Evolutionary conservation across 202 grass and related monocot genomes (phyloP), one percentile per base, ranked within the genome.

Genomic region (Bolboschoenoplectus hybrid): DNA sequence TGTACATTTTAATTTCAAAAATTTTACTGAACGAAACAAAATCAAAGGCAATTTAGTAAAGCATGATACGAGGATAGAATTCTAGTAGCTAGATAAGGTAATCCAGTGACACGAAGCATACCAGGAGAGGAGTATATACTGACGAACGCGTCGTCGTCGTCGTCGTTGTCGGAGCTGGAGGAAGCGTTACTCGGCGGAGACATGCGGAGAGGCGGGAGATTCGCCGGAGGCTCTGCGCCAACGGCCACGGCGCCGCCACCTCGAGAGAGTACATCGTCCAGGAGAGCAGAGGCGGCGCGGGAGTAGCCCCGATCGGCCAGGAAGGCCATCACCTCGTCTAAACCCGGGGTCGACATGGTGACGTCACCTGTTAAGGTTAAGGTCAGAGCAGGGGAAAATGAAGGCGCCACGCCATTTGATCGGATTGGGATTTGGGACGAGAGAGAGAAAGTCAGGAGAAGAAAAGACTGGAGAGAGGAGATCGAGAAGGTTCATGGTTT

Each of bases 281-380:
- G 94, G 85, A 97, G 94, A 10, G 94, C 94, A 63, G 92, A 94
- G 74, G 90, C 94, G 70, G 90, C 88, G 85, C 87, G 74, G 57
- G 85, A 80, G 86, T 94, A 97, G 81, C 92, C 90, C 69, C 91
- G 87, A 81, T 88, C 90, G 50, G 90, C 91, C 75, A 97, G 89
- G 92, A 97, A 97, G 53, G 90, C 94, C 89, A 97, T 88, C 52
- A 94, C 86, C 87, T 94, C 90, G 70, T 97, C 87, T 74, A 97
- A 50, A 9, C 90, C 89, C 65, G 87, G 94, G 36, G 89, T 85
- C 36, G 92, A 92, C 94, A 97, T 97, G 90, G 39, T 84, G 82
- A 84, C 50, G 82, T 84, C 64, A 71, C 12, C 63, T 19, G 49
- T 14, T 50, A 4, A 34, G 46, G 41, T 83, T 50, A 4, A 34